Evolutionary conservation across 148 eudicot genomes (phyloP).

Genomic region (Rhododendron griersonianum): DNA sequence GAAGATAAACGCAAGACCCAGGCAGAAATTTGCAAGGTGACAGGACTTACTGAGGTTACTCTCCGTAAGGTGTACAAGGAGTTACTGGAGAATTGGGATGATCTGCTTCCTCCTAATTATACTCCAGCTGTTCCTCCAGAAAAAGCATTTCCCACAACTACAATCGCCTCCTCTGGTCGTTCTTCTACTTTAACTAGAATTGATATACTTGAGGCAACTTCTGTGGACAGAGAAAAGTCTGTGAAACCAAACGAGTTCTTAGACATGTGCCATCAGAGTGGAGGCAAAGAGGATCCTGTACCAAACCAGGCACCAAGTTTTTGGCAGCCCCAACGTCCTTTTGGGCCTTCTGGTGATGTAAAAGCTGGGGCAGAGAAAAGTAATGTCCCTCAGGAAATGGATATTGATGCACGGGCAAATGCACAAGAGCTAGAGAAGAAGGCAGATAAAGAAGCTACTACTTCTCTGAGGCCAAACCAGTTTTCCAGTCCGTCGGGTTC

Average conservation of each 20-base stretch:
- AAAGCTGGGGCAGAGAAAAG: constrained; percentile 26
- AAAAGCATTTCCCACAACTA: constrained; percentile 91
- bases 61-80: constrained; percentile 96
- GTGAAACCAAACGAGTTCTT: constrained; percentile 29
- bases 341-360: constrained; percentile 23
- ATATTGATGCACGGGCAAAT: constrained; percentile 30
- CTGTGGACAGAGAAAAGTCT: constrained; percentile 47
- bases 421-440: constrained; percentile 37
- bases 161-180: constrained; percentile 63
- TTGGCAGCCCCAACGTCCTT: constrained; percentile 47
- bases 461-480: constrained; percentile 30
- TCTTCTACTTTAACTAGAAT: constrained; percentile 38
- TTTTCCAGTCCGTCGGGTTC: constrained; percentile 26
- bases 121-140: constrained; percentile 97
- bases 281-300: constrained; percentile 28
- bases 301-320: constrained; percentile 21
- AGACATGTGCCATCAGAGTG: constrained; percentile 26
- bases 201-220: constrained; percentile 35
- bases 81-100: constrained; percentile 93
- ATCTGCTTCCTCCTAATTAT: constrained; percentile 89
- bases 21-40: constrained; percentile 97
- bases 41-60: constrained; percentile 95
- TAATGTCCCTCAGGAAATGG: constrained; percentile 37
- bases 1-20: constrained; percentile 98
- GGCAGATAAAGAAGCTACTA: constrained; percentile 24